phyloP scores from a whole-genome alignment of 2,329 filamentous ascomycete genomes.

The Biscogniauxia mediterranea region DNA sequence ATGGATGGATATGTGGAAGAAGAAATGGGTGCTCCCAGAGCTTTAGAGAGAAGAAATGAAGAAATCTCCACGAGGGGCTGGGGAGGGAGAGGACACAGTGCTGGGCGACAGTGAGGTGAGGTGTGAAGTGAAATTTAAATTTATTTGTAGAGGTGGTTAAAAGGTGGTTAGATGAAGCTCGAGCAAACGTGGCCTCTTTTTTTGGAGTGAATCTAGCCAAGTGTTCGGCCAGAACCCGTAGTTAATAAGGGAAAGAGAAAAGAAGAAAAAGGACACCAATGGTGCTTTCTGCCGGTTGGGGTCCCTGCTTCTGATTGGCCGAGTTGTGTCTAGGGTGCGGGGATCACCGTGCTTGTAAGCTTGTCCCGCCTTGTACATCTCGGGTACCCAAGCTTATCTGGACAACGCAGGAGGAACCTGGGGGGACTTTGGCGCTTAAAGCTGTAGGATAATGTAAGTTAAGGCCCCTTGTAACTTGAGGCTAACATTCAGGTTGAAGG shows the following conservation, averaged over 20 bases:
- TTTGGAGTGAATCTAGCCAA: conserved; percentile 9
- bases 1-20: conserved; percentile 20
- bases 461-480: background rate
- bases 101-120: conserved; percentile 15
- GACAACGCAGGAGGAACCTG: background rate
- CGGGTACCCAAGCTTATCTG: background rate
- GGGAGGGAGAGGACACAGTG: conserved; percentile 18
- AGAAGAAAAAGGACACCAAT: background rate
- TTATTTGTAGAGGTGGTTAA: conserved; percentile 22
- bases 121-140: conserved; percentile 24
- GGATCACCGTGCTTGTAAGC: background rate
- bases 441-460: background rate
- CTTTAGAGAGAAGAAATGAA: conserved; percentile 32
- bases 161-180: conserved; percentile 6
- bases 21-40: conserved; percentile 39
- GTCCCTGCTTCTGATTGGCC: background rate
- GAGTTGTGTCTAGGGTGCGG: background rate
- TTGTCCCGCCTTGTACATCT: background rate
- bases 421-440: background rate
- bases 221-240: background rate
- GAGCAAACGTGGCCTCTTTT: conserved; percentile 33
- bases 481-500: too few species aligned
- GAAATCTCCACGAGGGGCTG: conserved; percentile 24
- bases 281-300: background rate
- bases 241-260: background rate